Base-by-base conservation (phyloP, 2,329 filamentous ascomycete species). In the Hysterium pulicare region DNA sequence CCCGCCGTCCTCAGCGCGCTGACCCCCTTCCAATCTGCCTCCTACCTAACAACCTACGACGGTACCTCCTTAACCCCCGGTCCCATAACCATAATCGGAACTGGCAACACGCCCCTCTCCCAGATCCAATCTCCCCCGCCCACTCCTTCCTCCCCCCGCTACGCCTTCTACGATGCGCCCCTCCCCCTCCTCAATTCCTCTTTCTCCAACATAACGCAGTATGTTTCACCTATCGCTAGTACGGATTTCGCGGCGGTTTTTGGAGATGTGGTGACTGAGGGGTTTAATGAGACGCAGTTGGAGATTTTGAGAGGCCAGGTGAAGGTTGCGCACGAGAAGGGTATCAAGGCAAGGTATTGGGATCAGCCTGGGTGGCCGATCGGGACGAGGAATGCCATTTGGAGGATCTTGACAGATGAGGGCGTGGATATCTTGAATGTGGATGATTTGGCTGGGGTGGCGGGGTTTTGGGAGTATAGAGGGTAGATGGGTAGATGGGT, bases 361-460 rank as follows among this genome's bases (percentile, higher is more conserved):
- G 77, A 81, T 40, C 74, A 77, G 48, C 82, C 82, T 0, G 69
- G 42, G 10, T 50, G 37, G 35, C 81, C 80, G 0, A 63, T 84
- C 21, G 71, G 74, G n/a, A 76, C 72, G 17, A 65, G 82, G 19
- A 79, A 83, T 57, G 66, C 69, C 8, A 63, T 82, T 4, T 85
- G 82, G 82, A 67, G 73, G 48, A 71, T 69, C 4, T 59, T 85
- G 46, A 69, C 75, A 50, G 68, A 74, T 38, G 77, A 77, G 44
- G 80, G 79, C 0, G 78, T 80, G n/a, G 76, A 76, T 44, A 57
- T 85, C 44, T 53, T 86, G 38, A 84, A 84, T 60, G 81, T 77
- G 0, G 82, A 85, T 70, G 81, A 85, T 64, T 50, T 84, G 38
- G 68, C 74, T 46, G 80, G 63, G 16, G 73, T 68, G 13, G 71